phyloP scores from a whole-genome alignment of 352 stramenopile genomes.

The Phytophthora podocarpi region DNA sequence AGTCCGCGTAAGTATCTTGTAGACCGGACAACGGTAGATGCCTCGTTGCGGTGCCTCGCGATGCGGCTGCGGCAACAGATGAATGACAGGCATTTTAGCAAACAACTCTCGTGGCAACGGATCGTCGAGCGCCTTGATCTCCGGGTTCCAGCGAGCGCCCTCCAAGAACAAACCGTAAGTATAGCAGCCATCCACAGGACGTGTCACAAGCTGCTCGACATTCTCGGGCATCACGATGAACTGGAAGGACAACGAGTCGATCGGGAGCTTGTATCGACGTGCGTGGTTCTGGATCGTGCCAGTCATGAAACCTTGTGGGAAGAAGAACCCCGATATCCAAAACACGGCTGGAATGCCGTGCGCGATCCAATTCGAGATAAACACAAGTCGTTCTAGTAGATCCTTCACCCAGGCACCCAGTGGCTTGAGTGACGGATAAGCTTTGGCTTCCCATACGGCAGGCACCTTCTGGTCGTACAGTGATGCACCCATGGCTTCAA shows the following conservation, averaged over 20 bases:
- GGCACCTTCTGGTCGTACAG: slow-evolving; percentile 91
- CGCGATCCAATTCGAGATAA: slow-evolving; percentile 76
- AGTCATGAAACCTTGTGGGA: slow-evolving; percentile 93
- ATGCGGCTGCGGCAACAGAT: slow-evolving; percentile 84
- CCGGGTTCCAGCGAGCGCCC: slow-evolving; percentile 46
- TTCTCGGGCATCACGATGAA: slow-evolving; percentile 75
- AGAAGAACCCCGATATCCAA: slow-evolving; percentile 94
- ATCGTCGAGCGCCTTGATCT: slow-evolving; percentile 80
- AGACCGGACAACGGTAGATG: slow-evolving; percentile 94
- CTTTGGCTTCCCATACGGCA: slow-evolving; percentile 85
- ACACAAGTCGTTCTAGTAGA: slow-evolving; percentile 73
- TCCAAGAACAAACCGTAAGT: slow-evolving; percentile 46
- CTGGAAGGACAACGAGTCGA: slow-evolving; percentile 85
- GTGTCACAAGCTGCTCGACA: slow-evolving; percentile 43
- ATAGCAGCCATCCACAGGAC: slow-evolving; percentile 40
- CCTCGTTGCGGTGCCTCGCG: slow-evolving; percentile 70
- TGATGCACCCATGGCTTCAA: slow-evolving; percentile 86
- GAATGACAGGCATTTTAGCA: slow-evolving; percentile 91
- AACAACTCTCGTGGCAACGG: slow-evolving; percentile 93
- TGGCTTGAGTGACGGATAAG: slow-evolving; percentile 92
- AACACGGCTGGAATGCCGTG: slow-evolving; percentile 84
- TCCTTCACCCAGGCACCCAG: slow-evolving; percentile 90
- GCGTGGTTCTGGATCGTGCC: slow-evolving; percentile 94
- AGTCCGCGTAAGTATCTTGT: slow-evolving; percentile 95
- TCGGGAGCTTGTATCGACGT: slow-evolving; percentile 79